These are phyloP conservation scores for Planoprotostelium fungivorum DNA, from an alignment of 78 protist genomes.

Conservation along the genomic window DNA sequence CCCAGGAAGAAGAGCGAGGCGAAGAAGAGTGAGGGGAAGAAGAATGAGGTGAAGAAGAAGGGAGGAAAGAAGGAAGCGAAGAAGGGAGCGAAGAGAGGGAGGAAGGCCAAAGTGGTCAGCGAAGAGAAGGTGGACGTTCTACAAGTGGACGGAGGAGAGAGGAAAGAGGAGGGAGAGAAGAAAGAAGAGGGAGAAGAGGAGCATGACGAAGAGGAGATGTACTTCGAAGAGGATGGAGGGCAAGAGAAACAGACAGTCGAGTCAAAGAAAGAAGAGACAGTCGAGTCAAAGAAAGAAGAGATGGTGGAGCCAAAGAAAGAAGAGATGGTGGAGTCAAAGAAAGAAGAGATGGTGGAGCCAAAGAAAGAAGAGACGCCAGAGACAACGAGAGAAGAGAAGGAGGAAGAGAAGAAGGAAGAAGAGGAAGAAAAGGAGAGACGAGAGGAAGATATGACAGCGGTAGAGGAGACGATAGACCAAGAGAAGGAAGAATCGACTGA, in stretches of 20 bases:
- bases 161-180: not conserved
- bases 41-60: too few species aligned
- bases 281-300: slow-evolving; percentile 9
- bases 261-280: not conserved
- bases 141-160: too few species aligned
- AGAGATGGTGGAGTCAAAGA: too few species aligned
- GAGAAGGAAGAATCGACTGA: slow-evolving; percentile 1
- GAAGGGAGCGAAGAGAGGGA: too few species aligned
- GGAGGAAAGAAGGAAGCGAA: too few species aligned
- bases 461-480: slow-evolving; percentile 4
- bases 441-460: not conserved
- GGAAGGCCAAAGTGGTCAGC: too few species aligned
- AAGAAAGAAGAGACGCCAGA: slow-evolving; percentile 1
- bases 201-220: not conserved
- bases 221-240: slow-evolving; percentile 27
- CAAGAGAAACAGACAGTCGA: slow-evolving; percentile 19
- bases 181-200: not conserved
- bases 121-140: too few species aligned
- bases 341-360: too few species aligned
- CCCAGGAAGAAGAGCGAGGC: not conserved
- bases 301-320: too few species aligned
- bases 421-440: slow-evolving; percentile 1
- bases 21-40: not conserved
- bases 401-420: slow-evolving; percentile 3
- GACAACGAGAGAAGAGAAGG: not conserved